Percentiles rank a stretch among this genome's conserved stretches.
phyloP scores from a whole-genome alignment of 129 eudicot genomes.

The Kitagawia praeruptora region DNA sequence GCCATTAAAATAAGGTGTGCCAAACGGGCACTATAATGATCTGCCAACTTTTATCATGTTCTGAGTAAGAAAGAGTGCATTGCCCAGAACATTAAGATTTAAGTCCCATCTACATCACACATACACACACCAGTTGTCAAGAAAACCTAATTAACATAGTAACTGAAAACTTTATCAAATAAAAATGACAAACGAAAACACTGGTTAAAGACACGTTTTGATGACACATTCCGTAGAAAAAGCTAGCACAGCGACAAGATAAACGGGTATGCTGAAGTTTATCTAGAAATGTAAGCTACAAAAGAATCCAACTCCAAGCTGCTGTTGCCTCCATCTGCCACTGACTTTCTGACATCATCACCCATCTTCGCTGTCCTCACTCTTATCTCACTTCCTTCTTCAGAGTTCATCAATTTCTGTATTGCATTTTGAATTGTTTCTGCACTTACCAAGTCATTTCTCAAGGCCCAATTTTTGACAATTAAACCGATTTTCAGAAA shows the following conservation, averaged over 20 bases:
- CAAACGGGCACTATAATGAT: no score
- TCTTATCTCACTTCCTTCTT: not conserved
- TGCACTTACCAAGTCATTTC: not conserved
- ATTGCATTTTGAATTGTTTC: not conserved
- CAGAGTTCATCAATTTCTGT: not conserved
- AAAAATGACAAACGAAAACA: not conserved
- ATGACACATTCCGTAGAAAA: not conserved
- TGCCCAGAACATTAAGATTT: no score
- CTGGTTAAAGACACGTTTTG: not conserved
- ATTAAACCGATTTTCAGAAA: not conserved
- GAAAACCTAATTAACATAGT: not conserved
- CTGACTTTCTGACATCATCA: not conserved
- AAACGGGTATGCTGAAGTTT: not conserved
- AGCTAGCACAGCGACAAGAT: not conserved
- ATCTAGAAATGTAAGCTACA: slow-evolving; percentile 1
- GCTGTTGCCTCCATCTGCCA: not conserved
- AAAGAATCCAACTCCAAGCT: slow-evolving; percentile 6
- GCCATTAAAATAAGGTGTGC: no score
- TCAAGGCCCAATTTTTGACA: not conserved
- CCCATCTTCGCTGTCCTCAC: not conserved
- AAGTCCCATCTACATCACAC: not conserved
- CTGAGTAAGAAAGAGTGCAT: no score
- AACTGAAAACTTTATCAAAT: not conserved
- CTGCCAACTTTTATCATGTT: no score
- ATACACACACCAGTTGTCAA: not conserved